Evolutionary conservation across 305 asterid species (phyloP).

Genomic region (Fraxinus latifolia): DNA sequence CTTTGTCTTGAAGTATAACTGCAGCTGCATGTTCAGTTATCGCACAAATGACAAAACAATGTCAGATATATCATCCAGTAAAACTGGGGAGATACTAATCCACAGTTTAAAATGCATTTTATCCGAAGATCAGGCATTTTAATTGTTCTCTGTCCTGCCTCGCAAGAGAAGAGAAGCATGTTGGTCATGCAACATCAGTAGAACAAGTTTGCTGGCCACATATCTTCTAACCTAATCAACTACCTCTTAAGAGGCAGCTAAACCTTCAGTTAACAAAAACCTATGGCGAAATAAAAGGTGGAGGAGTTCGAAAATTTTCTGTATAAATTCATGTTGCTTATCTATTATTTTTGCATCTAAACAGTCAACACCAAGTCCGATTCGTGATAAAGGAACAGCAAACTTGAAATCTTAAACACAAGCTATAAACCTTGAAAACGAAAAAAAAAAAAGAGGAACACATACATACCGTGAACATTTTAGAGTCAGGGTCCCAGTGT

Average conservation of each 20-base stretch:
- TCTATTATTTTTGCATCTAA: slow-evolving; percentile 6
- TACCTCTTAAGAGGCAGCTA: neutral
- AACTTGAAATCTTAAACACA: neutral
- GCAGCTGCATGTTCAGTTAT: slow-evolving; percentile 53
- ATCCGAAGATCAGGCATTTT: neutral
- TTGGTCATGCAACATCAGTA: neutral
- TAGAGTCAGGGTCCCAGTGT: slow-evolving; percentile 97
- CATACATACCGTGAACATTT: slow-evolving; percentile 81
- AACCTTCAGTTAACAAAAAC: neutral
- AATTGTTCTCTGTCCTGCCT: neutral
- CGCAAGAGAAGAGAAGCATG: neutral
- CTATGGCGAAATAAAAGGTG: neutral
- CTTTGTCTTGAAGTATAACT: slow-evolving; percentile 84
- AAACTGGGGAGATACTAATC: slow-evolving; percentile 3
- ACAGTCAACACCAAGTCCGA: neutral
- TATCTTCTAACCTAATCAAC: neutral
- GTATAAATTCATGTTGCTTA: neutral
- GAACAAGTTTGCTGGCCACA: neutral
- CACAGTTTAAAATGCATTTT: neutral
- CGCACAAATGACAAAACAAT: neutral
- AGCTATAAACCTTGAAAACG: neutral
- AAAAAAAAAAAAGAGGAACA: neutral
- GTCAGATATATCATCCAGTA: slow-evolving; percentile 7
- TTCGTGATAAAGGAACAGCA: neutral
- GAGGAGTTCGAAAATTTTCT: neutral